phyloP scores from a whole-genome alignment of 192 early-diverging fungal genomes.

The Coemansia erecta region DNA sequence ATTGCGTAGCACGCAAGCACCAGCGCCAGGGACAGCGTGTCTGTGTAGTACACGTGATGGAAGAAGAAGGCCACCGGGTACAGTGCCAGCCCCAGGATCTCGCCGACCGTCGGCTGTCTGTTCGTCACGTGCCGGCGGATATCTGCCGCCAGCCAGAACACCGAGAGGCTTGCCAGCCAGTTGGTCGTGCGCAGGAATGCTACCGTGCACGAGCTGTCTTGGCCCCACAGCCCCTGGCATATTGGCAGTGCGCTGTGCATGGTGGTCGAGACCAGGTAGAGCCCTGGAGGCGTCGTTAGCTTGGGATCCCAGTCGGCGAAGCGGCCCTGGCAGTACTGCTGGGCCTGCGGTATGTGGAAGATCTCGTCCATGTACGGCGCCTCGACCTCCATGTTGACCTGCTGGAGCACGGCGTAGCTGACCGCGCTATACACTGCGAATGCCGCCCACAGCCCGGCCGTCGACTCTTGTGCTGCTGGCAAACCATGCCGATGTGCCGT shows the following conservation, averaged over 20 bases:
- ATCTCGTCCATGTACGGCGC: constrained; percentile 78
- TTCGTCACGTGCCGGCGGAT: constrained; percentile 38
- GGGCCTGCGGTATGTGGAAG: constrained; percentile 91
- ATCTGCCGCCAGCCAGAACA: constrained; percentile 49
- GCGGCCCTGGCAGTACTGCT: constrained; percentile 72
- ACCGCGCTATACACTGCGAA: constrained; percentile 29
- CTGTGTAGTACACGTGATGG: constrained; percentile 89
- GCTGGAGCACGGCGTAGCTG: constrained; percentile 30
- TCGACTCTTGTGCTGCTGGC: neutral
- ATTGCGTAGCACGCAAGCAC: constrained; percentile 67
- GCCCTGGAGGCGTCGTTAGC: constrained; percentile 94
- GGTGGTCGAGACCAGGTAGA: constrained; percentile 61
- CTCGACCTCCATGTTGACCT: constrained; percentile 14
- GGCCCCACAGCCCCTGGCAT: neutral
- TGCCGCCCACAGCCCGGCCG: neutral
- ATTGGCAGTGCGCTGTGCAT: neutral
- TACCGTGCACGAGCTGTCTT: constrained; percentile 31
- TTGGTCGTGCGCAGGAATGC: constrained; percentile 62
- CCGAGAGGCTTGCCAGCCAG: constrained; percentile 59
- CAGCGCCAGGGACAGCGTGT: constrained; percentile 79
- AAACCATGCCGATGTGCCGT: neutral
- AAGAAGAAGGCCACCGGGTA: constrained; percentile 88
- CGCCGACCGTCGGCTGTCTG: neutral
- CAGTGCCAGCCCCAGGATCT: constrained; percentile 54
- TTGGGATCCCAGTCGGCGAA: constrained; percentile 85